Evolutionary conservation across 805 yeast genomes (phyloP), one percentile per base, ranked within the genome.

Genomic region (Debaryomyces tyrocola): DNA sequence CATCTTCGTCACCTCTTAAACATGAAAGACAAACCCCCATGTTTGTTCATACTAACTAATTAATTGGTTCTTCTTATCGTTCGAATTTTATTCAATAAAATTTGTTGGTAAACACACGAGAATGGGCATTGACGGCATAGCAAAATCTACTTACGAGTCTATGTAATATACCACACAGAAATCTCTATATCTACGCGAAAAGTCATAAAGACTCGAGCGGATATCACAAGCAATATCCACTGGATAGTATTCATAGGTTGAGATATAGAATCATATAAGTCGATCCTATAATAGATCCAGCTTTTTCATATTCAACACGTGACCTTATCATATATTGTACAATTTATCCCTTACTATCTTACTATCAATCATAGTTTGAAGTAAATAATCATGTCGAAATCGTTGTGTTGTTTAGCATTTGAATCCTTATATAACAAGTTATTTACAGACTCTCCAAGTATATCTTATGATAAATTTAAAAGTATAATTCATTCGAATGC

Each of bases 1-100:
- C 76, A 38, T 67, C 71, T 15, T 63, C 70, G 14, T 60, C 64
- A 31, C 63, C 59, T 35, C 63, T 53, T 14, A 77, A 62, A 52
- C 82, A 77, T 14, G 82, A 77, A 35, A 76, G 61, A 55, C 82
- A 77, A 43, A 64, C 50, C 33, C 82, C 82, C 82, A 77, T 77
- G 18, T 31, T 21, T 35, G 20, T 4, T 20, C 24, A 15, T 37
- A 5, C 40, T 6, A n/a, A 12, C 14, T 14, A 31, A n/a, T n/a
- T n/a, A 9, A n/a, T n/a, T 3, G 11, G 33, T 11, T 34, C n/a
- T n/a, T n/a, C 28, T 15, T 40, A 29, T 15, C 27, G 21, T 24
- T 21, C 31, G 14, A 8, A 20, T 38, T 20, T 14, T 33, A 31
- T 8, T 14, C 17, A 31, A 9, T n/a, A 31, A 12, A 14, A 9